Conservation (phyloP, 129 eudicot genomes). For the Chrysanthemum makinoi region DNA sequence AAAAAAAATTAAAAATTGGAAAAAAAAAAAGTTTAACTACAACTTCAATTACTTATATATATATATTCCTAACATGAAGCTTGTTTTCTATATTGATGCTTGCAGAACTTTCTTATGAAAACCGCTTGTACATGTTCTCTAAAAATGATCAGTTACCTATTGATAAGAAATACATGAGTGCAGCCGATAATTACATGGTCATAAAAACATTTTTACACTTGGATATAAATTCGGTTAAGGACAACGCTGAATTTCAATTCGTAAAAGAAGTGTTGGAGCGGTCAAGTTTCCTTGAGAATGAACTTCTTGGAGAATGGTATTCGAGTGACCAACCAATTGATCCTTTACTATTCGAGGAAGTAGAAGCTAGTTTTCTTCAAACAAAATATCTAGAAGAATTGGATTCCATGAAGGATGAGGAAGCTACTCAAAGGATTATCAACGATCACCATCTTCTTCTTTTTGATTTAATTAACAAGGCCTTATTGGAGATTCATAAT, state of each 20-base stretch:
- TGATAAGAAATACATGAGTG: background rate
- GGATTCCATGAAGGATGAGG: slow-evolving; percentile 33
- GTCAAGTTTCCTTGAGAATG: slow-evolving; percentile 51
- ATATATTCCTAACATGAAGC: slow-evolving; percentile 1
- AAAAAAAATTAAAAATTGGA: too few species aligned
- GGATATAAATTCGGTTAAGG: slow-evolving; percentile 24
- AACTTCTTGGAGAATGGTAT: slow-evolving; percentile 65
- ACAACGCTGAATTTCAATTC: slow-evolving; percentile 49
- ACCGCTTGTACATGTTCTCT: slow-evolving; percentile 8
- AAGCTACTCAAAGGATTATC: slow-evolving; percentile 38
- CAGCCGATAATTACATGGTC: background rate
- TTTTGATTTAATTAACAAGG: slow-evolving; percentile 76
- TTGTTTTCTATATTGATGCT: slow-evolving; percentile 16
- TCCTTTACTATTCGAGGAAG: slow-evolving; percentile 58
- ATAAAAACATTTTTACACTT: slow-evolving; percentile 26
- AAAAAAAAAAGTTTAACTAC: too few species aligned
- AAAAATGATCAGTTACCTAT: slow-evolving; percentile 12
- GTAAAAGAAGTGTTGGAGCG: slow-evolving; percentile 59
- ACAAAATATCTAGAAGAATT: slow-evolving; percentile 31
- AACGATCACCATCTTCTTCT: slow-evolving; percentile 49
- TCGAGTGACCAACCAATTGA: slow-evolving; percentile 61
- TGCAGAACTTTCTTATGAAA: slow-evolving; percentile 13
- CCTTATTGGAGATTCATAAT: slow-evolving; percentile 50
- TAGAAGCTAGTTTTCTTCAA: slow-evolving; percentile 43
- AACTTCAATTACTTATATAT: background rate